phyloP scores from a whole-genome alignment of 1,284 basidiomycete genomes.

The Trametes versicolor region DNA sequence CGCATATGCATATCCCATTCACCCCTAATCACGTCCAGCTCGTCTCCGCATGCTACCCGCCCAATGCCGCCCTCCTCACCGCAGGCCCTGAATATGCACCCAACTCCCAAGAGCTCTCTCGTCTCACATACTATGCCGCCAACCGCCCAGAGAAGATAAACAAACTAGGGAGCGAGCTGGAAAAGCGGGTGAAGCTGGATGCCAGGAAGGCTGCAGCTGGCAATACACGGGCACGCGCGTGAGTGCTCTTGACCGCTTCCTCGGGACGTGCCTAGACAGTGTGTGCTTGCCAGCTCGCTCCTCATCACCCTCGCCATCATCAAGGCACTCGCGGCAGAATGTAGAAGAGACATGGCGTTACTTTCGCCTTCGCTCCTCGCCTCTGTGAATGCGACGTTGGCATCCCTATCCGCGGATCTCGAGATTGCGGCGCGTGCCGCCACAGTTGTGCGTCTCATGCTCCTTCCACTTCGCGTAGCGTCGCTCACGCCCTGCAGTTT shows the following conservation, averaged over 20 bases:
- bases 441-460: slow-evolving; percentile 69
- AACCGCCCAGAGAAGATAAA: slow-evolving; percentile 91
- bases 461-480: neutral
- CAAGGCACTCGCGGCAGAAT: slow-evolving; percentile 89
- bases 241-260: slow-evolving; percentile 47
- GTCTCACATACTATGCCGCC: slow-evolving; percentile 92
- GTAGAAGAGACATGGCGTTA: slow-evolving; percentile 86
- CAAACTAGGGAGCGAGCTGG: slow-evolving; percentile 87
- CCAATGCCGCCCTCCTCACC: slow-evolving; percentile 79
- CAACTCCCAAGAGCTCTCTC: slow-evolving; percentile 90
- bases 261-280: slow-evolving; percentile 4
- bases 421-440: slow-evolving; percentile 89
- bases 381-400: slow-evolving; percentile 76
- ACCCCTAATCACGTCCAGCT: slow-evolving; percentile 89
- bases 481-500: slow-evolving; percentile 62
- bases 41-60: slow-evolving; percentile 92
- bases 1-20: slow-evolving; percentile 63
- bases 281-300: slow-evolving; percentile 64
- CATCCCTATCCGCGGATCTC: slow-evolving; percentile 74
- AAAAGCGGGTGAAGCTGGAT: slow-evolving; percentile 80
- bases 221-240: slow-evolving; percentile 86
- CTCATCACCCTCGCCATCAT: slow-evolving; percentile 91
- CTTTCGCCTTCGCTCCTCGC: slow-evolving; percentile 84
- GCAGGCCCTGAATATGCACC: slow-evolving; percentile 86
- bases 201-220: slow-evolving; percentile 73